Base-by-base conservation (phyloP, 495 filamentous ascomycete species). In the Penicillium salamii region DNA sequence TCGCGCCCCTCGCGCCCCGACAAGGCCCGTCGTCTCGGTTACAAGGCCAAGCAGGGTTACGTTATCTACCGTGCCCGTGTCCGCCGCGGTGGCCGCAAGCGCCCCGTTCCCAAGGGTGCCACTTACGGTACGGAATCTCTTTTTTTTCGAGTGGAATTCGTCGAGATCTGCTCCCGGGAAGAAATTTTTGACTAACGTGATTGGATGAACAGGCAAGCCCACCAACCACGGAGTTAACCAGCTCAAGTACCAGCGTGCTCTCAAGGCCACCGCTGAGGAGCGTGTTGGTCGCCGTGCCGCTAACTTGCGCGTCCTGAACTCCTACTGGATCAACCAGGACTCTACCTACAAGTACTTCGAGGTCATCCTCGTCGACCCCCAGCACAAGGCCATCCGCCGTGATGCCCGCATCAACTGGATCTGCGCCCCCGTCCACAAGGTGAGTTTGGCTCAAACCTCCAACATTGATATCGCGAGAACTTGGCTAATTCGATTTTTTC, bases 281-380 rank as follows among this genome's bases (percentile, higher is more conserved):
- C 95, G 93, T 87, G 92, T 97, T 67, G 93, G 95, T 65, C 91
- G 92, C 72, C 91, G 91, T 69, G 96, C 90, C 80, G 90, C 91
- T 78, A 98, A 98, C 80, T 78, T 98, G 74, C 88, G 93, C 61
- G 95, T 99, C 60, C 84, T 99, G 70, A 99, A 97, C 84, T 96
- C 91, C 61, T 99, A 99, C 90, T 99, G 93, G 93, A 90, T 97
- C 85, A 99, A 99, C 84, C 93, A 99, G 83, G 93, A 99, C 82
- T 96, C 91, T 46, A 97, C 93, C 77, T 99, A 97, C 89, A 99
- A 99, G 84, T 99, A 97, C 85, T 99, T 83, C 79, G 93, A 99
- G 79, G 84, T 99, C 74, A 97, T 99, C 81, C 88, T 97, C 61
- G 95, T 99, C 70, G 93, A 99, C 80, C 95, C 93, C 68, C 85